These are phyloP conservation scores for Jacaranda mimosifolia DNA, from an alignment of 257 asterid genomes.

Conservation along the genomic window DNA sequence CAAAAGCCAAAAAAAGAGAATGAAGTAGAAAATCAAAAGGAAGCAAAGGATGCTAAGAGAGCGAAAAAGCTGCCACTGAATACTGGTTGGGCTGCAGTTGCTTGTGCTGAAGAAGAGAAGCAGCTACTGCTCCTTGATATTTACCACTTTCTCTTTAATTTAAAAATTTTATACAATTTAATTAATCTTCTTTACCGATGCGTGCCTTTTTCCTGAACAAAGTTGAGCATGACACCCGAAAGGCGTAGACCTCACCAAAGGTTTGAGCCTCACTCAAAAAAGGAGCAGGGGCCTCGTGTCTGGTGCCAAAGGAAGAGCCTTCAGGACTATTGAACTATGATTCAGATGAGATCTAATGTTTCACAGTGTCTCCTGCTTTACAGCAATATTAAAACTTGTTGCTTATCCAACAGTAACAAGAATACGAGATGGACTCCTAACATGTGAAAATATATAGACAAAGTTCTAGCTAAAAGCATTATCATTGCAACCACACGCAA, in stretches of 20 bases:
- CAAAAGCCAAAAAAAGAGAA: not conserved
- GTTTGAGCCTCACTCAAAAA: not conserved
- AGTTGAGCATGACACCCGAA: not conserved
- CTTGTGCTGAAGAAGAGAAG: not conserved
- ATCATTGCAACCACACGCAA: not conserved
- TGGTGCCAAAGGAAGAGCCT: conserved; percentile 6
- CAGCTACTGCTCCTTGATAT: conserved; percentile 2
- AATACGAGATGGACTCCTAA: not conserved
- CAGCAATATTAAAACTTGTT: conserved; percentile 5
- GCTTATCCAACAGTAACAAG: conserved; percentile 8
- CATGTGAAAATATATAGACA: conserved; percentile 4
- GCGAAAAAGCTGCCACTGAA: not conserved
- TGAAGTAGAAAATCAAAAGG: not conserved
- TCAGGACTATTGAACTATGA: conserved; percentile 6
- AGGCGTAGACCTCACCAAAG: not conserved
- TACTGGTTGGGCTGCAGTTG: not conserved
- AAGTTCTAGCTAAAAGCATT: conserved; percentile 12
- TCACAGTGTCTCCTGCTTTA: not conserved
- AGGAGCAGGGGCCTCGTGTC: not conserved
- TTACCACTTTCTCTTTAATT: not conserved
- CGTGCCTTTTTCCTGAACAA: not conserved
- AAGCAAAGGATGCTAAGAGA: not conserved
- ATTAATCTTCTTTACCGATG: not conserved
- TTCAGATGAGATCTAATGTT: not conserved
- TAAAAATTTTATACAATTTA: not conserved